Conservation (phyloP, 2,329 filamentous ascomycete species). For the Aaosphaeria pasadenensis region DNA sequence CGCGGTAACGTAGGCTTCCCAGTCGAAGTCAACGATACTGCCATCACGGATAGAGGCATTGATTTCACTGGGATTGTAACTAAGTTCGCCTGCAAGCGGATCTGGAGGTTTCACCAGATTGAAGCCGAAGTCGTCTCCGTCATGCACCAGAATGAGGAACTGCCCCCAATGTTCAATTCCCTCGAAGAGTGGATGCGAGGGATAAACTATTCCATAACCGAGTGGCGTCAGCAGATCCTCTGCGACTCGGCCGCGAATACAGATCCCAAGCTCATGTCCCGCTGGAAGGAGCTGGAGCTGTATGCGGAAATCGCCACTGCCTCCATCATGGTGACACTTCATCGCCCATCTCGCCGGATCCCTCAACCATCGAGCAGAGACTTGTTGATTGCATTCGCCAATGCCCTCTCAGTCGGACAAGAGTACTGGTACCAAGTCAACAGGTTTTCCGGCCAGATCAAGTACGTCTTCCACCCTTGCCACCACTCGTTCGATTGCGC, state of each 20-base stretch:
- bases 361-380: slow-evolving; percentile 24
- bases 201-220: slow-evolving; percentile 22
- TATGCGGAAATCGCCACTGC: slow-evolving; percentile 32
- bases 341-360: slow-evolving; percentile 25
- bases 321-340: slow-evolving; percentile 28
- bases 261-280: slow-evolving; percentile 19
- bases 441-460: slow-evolving; percentile 31
- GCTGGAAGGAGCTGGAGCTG: slow-evolving; percentile 34
- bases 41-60: slow-evolving; percentile 25
- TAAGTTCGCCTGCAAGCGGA: slow-evolving; percentile 33
- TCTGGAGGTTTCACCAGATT: slow-evolving; percentile 32
- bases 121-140: slow-evolving; percentile 33
- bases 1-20: slow-evolving; percentile 30
- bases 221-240: slow-evolving; percentile 30
- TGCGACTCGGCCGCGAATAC: slow-evolving; percentile 23
- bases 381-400: slow-evolving; percentile 24
- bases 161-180: slow-evolving; percentile 21
- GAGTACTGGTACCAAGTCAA: slow-evolving; percentile 32
- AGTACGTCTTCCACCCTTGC: slow-evolving; percentile 38
- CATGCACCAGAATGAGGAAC: slow-evolving; percentile 27
- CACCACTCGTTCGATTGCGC: slow-evolving; percentile 34
- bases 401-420: slow-evolving; percentile 30
- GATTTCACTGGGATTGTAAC: slow-evolving; percentile 26
- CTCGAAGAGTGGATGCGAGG: slow-evolving; percentile 28
- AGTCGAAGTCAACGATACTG: slow-evolving; percentile 31